Percentiles rank a stretch among this genome's conserved stretches.
These are phyloP conservation scores for Kurtzmaniella cleridarum DNA, from an alignment of 805 yeast genomes.

Conservation along the genomic window DNA sequence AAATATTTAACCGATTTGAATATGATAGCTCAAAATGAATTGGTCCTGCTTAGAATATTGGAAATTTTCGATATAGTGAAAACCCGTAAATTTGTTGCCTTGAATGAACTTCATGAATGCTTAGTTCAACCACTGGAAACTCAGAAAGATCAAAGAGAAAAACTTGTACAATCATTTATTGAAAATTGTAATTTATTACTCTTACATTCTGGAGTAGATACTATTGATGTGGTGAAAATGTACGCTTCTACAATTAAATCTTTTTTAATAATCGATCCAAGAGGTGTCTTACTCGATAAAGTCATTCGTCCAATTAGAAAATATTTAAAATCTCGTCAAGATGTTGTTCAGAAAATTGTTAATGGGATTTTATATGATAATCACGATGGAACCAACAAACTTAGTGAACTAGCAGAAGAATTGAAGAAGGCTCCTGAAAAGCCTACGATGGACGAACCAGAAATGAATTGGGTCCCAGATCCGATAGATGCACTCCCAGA, in stretches of 20 bases:
- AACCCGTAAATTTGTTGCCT: constrained; percentile 36
- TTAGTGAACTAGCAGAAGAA: constrained; percentile 52
- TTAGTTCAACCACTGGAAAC: constrained; percentile 16
- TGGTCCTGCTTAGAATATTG: constrained; percentile 42
- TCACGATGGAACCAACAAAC: constrained; percentile 29
- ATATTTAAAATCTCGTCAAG: constrained; percentile 67
- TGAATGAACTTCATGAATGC: constrained; percentile 55
- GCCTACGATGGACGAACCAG: constrained; percentile 34
- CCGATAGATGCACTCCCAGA: constrained; percentile 90
- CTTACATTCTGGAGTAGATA: constrained; percentile 77
- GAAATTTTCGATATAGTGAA: constrained; percentile 59
- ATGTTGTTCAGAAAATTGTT: constrained; percentile 65
- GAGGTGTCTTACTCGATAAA: constrained; percentile 75
- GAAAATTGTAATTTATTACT: constrained; percentile 39
- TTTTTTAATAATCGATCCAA: constrained; percentile 74
- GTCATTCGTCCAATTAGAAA: constrained; percentile 72
- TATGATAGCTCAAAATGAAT: constrained; percentile 33
- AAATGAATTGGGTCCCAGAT: constrained; percentile 72
- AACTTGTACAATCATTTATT: constrained; percentile 48
- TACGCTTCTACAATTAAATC: constrained; percentile 70
- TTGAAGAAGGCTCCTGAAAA: constrained; percentile 27
- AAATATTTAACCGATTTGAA: constrained; percentile 21
- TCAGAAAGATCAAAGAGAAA: constrained; percentile 42
- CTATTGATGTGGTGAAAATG: constrained; percentile 61
- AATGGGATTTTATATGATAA: constrained; percentile 56